A percentile compares a stretch with the other conserved stretches of the same genome.
Conservation (phyloP, 805 yeast species). For the Danielia oregonensis region DNA sequence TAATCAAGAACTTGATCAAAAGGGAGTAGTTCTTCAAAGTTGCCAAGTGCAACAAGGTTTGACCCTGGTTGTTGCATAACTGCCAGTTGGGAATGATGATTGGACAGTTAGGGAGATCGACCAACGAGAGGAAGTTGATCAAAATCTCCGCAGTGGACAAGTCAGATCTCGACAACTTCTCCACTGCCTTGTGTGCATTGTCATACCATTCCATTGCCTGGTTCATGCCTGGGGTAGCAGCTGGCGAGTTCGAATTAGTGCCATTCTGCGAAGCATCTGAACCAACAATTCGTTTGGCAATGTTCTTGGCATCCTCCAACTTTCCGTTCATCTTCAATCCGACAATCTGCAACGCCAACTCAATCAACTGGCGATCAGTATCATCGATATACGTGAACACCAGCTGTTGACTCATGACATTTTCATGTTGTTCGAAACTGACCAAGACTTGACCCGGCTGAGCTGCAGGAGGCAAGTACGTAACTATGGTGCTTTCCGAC, state of each 20-base stretch:
- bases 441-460: conserved; percentile 91
- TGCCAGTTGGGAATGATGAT: conserved; percentile 70
- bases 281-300: conserved; percentile 88
- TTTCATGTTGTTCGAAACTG: conserved; percentile 59
- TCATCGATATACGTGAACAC: conserved; percentile 92
- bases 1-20: conserved; percentile 60
- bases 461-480: conserved; percentile 88
- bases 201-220: conserved; percentile 45
- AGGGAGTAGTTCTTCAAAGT: conserved; percentile 66
- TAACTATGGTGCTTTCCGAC: conserved; percentile 91
- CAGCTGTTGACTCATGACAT: conserved; percentile 41
- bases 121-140: conserved; percentile 49
- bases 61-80: conserved; percentile 77
- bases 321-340: conserved; percentile 96
- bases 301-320: conserved; percentile 89
- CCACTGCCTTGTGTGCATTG: conserved; percentile 49
- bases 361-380: conserved; percentile 90
- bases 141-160: conserved; percentile 48
- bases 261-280: conserved; percentile 31
- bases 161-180: conserved; percentile 42
- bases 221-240: conserved; percentile 12
- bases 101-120: conserved; percentile 64
- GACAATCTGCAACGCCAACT: conserved; percentile 91
- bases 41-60: conserved; percentile 84
- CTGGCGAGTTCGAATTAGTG: conserved; percentile 17